phyloP scores from a whole-genome alignment of 352 stramenopile genomes.

The Phytopythium helicoides region DNA sequence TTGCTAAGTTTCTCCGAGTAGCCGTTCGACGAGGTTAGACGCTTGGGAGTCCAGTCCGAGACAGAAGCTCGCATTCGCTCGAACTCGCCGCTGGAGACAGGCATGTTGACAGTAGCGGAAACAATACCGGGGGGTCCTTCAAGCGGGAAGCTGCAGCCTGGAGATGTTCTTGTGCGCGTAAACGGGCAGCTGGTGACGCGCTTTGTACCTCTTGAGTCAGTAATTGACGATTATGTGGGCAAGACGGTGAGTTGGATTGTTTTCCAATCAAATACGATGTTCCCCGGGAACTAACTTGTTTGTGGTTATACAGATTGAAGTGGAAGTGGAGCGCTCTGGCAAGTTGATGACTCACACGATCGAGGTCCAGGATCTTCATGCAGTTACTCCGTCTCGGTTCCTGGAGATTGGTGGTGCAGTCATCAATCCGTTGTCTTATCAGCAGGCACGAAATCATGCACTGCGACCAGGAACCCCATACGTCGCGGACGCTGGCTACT shows the following conservation, averaged over 20 bases:
- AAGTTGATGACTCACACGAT: slow-evolving; percentile 58
- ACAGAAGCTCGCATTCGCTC: slow-evolving; percentile 79
- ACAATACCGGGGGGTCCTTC: slow-evolving; percentile 79
- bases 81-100: slow-evolving; percentile 81
- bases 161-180: slow-evolving; percentile 86
- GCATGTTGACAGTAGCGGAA: slow-evolving; percentile 89
- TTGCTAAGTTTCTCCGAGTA: no score
- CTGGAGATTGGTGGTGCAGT: slow-evolving; percentile 86
- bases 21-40: slow-evolving; percentile 89
- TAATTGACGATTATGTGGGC: slow-evolving; percentile 78
- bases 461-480: slow-evolving; percentile 69
- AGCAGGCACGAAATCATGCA: slow-evolving; percentile 87
- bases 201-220: slow-evolving; percentile 85
- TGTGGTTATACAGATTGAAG: slow-evolving; percentile 43
- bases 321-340: slow-evolving; percentile 82
- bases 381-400: slow-evolving; percentile 80
- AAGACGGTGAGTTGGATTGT: slow-evolving; percentile 35
- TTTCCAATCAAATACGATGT: no score
- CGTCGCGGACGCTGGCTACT: slow-evolving; percentile 87
- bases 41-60: slow-evolving; percentile 72
- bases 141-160: slow-evolving; percentile 79
- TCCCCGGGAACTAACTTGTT: no score
- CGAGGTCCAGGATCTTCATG: slow-evolving; percentile 83
- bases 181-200: slow-evolving; percentile 80
- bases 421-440: slow-evolving; percentile 89